phyloP scores from a whole-genome alignment of 805 yeast species.

The Saccharomycopsis fibuligera region DNA sequence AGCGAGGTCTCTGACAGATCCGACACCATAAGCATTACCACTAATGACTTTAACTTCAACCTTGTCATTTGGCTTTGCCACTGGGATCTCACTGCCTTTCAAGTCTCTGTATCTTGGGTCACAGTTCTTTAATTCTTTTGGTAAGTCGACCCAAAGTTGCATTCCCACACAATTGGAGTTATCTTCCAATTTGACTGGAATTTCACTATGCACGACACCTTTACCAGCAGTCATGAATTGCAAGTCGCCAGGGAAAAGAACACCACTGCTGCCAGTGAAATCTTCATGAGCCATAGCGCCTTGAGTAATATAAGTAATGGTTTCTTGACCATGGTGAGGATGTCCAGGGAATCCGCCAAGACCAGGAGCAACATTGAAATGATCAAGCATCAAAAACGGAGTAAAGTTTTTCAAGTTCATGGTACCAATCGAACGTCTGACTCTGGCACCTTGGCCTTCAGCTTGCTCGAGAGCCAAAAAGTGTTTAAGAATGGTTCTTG shows the following conservation, averaged over 20 bases:
- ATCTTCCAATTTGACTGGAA: slow-evolving; percentile 56
- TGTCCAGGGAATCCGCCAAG: slow-evolving; percentile 79
- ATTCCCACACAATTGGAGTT: slow-evolving; percentile 55
- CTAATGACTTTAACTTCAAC: slow-evolving; percentile 66
- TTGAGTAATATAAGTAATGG: slow-evolving; percentile 59
- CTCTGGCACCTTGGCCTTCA: slow-evolving; percentile 87
- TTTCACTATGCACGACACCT: slow-evolving; percentile 82
- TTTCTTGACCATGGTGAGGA: slow-evolving; percentile 79
- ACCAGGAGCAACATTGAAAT: slow-evolving; percentile 56
- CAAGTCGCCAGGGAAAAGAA: slow-evolving; percentile 72
- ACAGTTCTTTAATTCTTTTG: slow-evolving; percentile 51
- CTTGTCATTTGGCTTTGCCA: slow-evolving; percentile 57
- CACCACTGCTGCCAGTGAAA: slow-evolving; percentile 78
- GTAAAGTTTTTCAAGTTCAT: slow-evolving; percentile 63
- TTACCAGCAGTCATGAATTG: slow-evolving; percentile 94
- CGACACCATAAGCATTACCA: slow-evolving; percentile 72
- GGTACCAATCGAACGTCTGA: slow-evolving; percentile 74
- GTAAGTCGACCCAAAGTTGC: slow-evolving; percentile 87
- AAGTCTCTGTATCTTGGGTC: slow-evolving; percentile 72
- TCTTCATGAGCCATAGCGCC: slow-evolving; percentile 79
- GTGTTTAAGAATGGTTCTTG: slow-evolving; percentile 44
- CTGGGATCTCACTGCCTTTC: slow-evolving; percentile 39
- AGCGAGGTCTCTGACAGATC: slow-evolving; percentile 66
- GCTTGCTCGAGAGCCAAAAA: slow-evolving; percentile 61
- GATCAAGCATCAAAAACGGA: slow-evolving; percentile 79